Conservation (phyloP, 352 stramenopile species). For the Phytophthora pinifolia region DNA sequence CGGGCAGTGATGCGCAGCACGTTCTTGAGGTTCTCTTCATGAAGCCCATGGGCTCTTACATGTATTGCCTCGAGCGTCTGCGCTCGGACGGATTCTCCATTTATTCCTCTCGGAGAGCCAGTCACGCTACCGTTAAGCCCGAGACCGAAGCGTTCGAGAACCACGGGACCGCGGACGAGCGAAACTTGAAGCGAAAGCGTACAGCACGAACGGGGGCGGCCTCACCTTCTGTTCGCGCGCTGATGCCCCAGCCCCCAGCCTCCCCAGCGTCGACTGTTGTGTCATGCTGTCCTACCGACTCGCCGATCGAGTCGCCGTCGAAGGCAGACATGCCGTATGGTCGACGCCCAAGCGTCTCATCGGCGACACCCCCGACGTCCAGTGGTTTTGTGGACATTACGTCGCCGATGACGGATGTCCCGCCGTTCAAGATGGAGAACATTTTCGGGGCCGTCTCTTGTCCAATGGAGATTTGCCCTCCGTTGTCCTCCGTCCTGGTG, state of each 20-base stretch:
- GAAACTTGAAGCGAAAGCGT: conserved; percentile 63
- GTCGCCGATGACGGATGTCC: conserved; percentile 29
- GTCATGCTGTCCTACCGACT: conserved; percentile 35
- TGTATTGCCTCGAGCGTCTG: conserved; percentile 79
- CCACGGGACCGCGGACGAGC: conserved; percentile 36
- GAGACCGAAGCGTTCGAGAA: conserved; percentile 63
- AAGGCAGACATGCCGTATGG: conserved; percentile 34
- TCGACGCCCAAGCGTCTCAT: conserved; percentile 13
- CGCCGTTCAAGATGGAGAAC: conserved; percentile 42
- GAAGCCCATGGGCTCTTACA: conserved; percentile 81
- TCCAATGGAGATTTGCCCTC: conserved; percentile 27
- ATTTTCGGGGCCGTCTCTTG: conserved; percentile 31
- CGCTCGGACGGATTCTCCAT: conserved; percentile 79
- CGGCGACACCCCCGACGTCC: conserved; percentile 11
- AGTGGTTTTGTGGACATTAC: conserved; percentile 38
- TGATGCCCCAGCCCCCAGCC: conserved; percentile 32
- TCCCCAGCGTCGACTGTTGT: conserved; percentile 37
- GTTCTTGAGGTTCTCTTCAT: conserved; percentile 82
- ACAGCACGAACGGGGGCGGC: conserved; percentile 18
- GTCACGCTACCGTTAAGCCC: conserved; percentile 53
- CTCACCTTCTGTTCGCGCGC: conserved; percentile 22
- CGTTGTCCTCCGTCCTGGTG: conserved; percentile 30
- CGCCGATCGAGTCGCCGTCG: conserved; percentile 41
- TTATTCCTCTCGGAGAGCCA: conserved; percentile 75
- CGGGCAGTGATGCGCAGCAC: conserved; percentile 76